These are phyloP conservation scores for Mixia osmundae DNA, from an alignment of 1,284 basidiomycete species.

Conservation along the genomic window DNA sequence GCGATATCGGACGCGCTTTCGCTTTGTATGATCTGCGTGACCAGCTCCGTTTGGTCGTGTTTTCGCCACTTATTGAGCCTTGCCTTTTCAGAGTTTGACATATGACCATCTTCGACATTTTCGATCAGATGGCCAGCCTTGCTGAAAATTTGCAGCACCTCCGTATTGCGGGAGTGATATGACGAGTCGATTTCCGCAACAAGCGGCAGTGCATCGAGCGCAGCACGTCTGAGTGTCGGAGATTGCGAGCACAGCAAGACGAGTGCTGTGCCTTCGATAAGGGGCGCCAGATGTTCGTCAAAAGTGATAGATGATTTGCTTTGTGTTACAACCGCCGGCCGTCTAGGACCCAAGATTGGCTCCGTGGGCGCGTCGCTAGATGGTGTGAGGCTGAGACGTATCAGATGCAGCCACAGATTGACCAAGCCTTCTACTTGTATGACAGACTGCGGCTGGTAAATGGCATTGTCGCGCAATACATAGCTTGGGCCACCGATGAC, in stretches of 20 bases:
- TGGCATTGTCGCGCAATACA: constrained; percentile 37
- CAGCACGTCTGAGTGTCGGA: constrained; percentile 30
- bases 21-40: constrained; percentile 23
- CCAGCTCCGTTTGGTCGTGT: constrained; percentile 11
- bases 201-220: constrained; percentile 36
- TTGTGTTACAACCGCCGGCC: too few species aligned
- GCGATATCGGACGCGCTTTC: constrained; percentile 23
- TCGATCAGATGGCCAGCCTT: neutral
- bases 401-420: constrained; percentile 46
- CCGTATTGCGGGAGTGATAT: too few species aligned
- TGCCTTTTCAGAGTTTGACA: constrained; percentile 29
- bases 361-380: too few species aligned
- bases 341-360: too few species aligned
- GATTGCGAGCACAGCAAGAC: constrained; percentile 51
- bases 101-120: constrained; percentile 30
- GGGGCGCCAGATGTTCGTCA: too few species aligned
- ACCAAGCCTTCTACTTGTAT: constrained; percentile 32
- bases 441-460: constrained; percentile 31
- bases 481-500: constrained; percentile 53
- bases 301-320: too few species aligned
- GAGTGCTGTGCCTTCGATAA: constrained; percentile 46
- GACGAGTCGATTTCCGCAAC: constrained; percentile 21
- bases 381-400: too few species aligned
- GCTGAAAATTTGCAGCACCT: too few species aligned
- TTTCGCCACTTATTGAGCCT: constrained; percentile 9